phyloP scores from a whole-genome alignment of 148 eudicot species.

The Amaranthus palmeri region DNA sequence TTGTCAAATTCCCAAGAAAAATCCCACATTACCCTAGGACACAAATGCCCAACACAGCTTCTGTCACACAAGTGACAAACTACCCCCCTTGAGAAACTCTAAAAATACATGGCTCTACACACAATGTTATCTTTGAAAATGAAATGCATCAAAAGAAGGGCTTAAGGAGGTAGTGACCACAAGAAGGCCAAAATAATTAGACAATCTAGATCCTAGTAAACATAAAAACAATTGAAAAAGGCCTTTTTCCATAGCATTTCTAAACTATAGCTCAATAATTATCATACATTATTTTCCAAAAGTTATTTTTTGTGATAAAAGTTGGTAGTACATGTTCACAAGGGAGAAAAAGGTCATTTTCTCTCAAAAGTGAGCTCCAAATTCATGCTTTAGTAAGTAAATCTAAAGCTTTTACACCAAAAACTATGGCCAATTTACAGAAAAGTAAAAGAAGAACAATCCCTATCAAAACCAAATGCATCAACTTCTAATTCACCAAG shows the following conservation, averaged over 20 bases:
- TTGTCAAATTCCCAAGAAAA: constrained; percentile 26
- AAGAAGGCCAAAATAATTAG: constrained; percentile 2
- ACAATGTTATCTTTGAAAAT: constrained; percentile 10
- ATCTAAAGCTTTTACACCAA: constrained; percentile 14
- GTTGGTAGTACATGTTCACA: constrained; percentile 12
- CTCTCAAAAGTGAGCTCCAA: constrained; percentile 9
- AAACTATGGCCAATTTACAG: constrained; percentile 17
- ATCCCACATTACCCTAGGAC: constrained; percentile 34
- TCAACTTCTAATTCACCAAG: constrained; percentile 3
- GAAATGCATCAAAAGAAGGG: constrained; percentile 24
- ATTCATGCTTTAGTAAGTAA: constrained; percentile 14
- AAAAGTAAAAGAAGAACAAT: constrained; percentile 18
- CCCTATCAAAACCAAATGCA: constrained; percentile 14
- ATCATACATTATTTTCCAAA: constrained; percentile 10
- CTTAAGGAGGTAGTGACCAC: constrained; percentile 13
- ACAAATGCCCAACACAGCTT: constrained; percentile 35
- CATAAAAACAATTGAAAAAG: background rate
- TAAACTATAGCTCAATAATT: background rate
- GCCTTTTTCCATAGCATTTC: constrained; percentile 11
- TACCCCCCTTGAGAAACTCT: constrained; percentile 13
- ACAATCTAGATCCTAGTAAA: background rate
- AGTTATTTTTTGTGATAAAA: background rate
- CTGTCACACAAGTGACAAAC: background rate
- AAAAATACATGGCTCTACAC: constrained; percentile 13
- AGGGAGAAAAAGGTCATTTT: constrained; percentile 19